Base-by-base conservation (phyloP, 2,329 filamentous ascomycete genomes). In the Clarireedia sp. region DNA sequence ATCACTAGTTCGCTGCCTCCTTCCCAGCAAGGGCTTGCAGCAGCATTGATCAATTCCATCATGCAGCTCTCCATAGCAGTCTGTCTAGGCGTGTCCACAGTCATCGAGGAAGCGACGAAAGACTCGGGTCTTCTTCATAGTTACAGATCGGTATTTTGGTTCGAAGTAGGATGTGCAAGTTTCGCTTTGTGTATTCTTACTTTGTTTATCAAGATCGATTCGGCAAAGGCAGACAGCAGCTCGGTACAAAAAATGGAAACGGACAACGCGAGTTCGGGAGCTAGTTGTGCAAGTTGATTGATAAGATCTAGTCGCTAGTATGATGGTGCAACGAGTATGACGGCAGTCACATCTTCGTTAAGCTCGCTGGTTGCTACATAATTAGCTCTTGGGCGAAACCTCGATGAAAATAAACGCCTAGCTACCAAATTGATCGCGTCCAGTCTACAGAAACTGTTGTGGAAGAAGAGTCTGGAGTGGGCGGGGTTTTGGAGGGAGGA, bases 1-100 rank as follows among this genome's bases (percentile, higher is more conserved):
- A 85, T 89, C 67, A 89, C 85, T 0, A 89, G 85, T 0, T 79
- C 77, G 17, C 72, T 89, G 60, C 83, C 86, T 0, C 73, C 74
- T 2, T 75, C 79, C 5, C 74, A 80, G 38, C 87, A 90, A 66
- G 86, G 85, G 0, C 73, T 88, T 0, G 86, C 85, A 0, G 85
- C 85, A 1, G 86, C 81, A 0, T 66, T 89, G 43, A 82, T 87
- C 64, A 88, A 86, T 67, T 50, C 52, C 3, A 55, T 50, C 3
- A 55, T 55, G 52, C 52, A 55, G 36, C 26, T 55, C 2, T 37
- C 52, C 4, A 50, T 55, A 19, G 52, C 52, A 6, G 37, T 50
- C 19, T 55, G 52, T 33, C 12, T 55, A 6, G 52, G 52, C 10
- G 16, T 55, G n/a, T 50, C 46, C 5, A 38, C 41, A 19, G 38